phyloP scores from a whole-genome alignment of 2,329 filamentous ascomycete species.

The Aspergillus cejpii region DNA sequence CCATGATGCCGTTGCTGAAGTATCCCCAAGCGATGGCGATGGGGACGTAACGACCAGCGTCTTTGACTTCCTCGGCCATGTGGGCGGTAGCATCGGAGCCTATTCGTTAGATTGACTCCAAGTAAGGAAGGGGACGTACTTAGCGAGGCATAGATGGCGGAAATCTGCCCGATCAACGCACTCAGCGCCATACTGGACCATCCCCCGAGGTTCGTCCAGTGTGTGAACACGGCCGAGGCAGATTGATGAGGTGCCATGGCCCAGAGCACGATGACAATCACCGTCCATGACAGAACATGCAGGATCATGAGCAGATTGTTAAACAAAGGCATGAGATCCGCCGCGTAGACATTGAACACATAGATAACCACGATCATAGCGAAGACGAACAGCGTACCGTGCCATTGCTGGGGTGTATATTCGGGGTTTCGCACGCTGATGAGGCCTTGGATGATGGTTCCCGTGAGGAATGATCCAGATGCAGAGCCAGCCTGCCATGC shows the following conservation, averaged over 20 bases:
- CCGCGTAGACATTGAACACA: constrained; percentile 37
- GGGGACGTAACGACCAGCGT: constrained; percentile 43
- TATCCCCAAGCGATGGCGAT: constrained; percentile 43
- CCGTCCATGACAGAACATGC: constrained; percentile 35
- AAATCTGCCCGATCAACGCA: constrained; percentile 35
- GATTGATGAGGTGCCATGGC: constrained; percentile 29
- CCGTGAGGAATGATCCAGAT: constrained; percentile 44
- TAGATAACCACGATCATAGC: constrained; percentile 41
- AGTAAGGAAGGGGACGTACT: constrained; percentile 11
- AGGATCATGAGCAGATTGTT: constrained; percentile 36
- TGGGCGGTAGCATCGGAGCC: constrained; percentile 29
- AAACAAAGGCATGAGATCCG: constrained; percentile 30
- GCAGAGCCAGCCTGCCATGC: constrained; percentile 48
- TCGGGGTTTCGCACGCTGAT: constrained; percentile 39
- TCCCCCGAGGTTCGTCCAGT: constrained; percentile 35
- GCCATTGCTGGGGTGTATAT: constrained; percentile 42
- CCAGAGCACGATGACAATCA: constrained; percentile 28
- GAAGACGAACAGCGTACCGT: constrained; percentile 46
- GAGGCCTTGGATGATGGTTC: constrained; percentile 44
- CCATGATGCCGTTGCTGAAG: constrained; percentile 41
- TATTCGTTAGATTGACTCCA: constrained; percentile 10
- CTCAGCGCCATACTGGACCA: constrained; percentile 34
- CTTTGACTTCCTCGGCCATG: constrained; percentile 46
- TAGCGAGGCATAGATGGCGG: constrained; percentile 26
- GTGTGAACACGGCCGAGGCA: constrained; percentile 29